These are phyloP conservation scores for Cicer chorassanicum DNA, from an alignment of 306 rosid species.

Conservation along the genomic window DNA sequence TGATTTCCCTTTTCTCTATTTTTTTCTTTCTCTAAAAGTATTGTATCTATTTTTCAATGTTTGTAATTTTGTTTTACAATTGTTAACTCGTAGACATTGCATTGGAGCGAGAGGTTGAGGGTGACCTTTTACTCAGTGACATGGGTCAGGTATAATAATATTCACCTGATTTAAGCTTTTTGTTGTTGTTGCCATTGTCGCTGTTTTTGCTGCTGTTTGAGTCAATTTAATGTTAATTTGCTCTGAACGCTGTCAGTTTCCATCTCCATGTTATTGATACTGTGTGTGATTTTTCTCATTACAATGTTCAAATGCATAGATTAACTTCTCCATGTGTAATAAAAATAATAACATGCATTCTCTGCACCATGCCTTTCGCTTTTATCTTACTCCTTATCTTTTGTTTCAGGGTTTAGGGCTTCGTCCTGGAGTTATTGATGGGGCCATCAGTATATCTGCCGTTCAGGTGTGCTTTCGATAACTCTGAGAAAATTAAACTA, in stretches of 20 bases:
- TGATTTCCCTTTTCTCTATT: slow-evolving; percentile 13
- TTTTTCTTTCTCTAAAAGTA: background rate
- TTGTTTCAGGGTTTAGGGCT: slow-evolving; percentile 85
- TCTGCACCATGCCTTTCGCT: background rate
- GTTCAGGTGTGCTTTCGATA: slow-evolving; percentile 70
- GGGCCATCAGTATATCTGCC: slow-evolving; percentile 93
- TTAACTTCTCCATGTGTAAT: background rate
- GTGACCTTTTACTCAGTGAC: slow-evolving; percentile 88
- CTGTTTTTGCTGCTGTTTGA: background rate
- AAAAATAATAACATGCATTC: background rate
- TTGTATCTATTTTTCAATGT: background rate
- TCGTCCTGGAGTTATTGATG: slow-evolving; percentile 90
- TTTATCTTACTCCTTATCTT: slow-evolving; percentile 1
- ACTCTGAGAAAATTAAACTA: slow-evolving; percentile 8
- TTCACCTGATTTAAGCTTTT: slow-evolving; percentile 17
- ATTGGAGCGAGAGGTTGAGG: slow-evolving; percentile 84
- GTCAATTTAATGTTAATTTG: background rate
- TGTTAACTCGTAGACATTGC: slow-evolving; percentile 64
- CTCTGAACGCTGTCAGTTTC: background rate
- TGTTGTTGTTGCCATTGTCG: background rate
- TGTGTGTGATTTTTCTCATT: background rate
- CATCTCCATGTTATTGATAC: slow-evolving; percentile 4
- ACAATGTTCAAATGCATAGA: background rate
- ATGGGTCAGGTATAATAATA: slow-evolving; percentile 83
- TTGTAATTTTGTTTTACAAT: background rate